phyloP scores from a whole-genome alignment of 2,329 filamentous ascomycete species.

The Ceratocystiopsis brevicomis region DNA sequence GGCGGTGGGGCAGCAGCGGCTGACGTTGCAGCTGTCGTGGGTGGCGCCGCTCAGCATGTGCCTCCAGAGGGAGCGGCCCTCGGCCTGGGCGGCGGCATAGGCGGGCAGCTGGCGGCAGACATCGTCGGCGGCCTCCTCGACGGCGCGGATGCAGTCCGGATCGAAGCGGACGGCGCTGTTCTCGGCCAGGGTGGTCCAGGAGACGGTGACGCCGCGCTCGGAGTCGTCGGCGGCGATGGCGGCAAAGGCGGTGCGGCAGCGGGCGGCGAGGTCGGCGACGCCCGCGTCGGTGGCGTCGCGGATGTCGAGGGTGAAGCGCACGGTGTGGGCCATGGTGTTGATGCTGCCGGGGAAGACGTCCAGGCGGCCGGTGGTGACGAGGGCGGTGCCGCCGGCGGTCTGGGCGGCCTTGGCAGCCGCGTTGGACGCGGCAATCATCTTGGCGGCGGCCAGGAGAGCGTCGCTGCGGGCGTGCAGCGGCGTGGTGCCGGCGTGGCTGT shows the following conservation, averaged over 20 bases:
- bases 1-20: slow-evolving; percentile 15
- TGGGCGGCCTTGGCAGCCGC: slow-evolving; percentile 10
- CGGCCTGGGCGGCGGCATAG: not conserved
- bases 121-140: slow-evolving; percentile 35
- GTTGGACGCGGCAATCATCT: slow-evolving; percentile 17
- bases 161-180: slow-evolving; percentile 46
- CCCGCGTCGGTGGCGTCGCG: slow-evolving; percentile 35
- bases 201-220: slow-evolving; percentile 23
- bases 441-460: slow-evolving; percentile 19
- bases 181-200: slow-evolving; percentile 42
- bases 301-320: slow-evolving; percentile 50
- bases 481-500: slow-evolving; percentile 59
- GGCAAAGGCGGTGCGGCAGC: slow-evolving; percentile 26
- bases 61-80: slow-evolving; percentile 8
- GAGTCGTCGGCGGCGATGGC: slow-evolving; percentile 37
- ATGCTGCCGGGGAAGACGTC: slow-evolving; percentile 30
- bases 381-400: slow-evolving; percentile 4
- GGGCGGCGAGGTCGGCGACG: slow-evolving; percentile 16
- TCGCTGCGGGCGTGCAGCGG: slow-evolving; percentile 21
- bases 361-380: slow-evolving; percentile 15
- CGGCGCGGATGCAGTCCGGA: slow-evolving; percentile 44
- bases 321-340: slow-evolving; percentile 52
- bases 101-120: not conserved
- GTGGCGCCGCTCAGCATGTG: slow-evolving; percentile 20
- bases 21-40: slow-evolving; percentile 21